Evolutionary conservation across 768 basidiomycete species (phyloP), one percentile per base, ranked within the genome.

Genomic region (Sporobolomyces pararoseus): DNA sequence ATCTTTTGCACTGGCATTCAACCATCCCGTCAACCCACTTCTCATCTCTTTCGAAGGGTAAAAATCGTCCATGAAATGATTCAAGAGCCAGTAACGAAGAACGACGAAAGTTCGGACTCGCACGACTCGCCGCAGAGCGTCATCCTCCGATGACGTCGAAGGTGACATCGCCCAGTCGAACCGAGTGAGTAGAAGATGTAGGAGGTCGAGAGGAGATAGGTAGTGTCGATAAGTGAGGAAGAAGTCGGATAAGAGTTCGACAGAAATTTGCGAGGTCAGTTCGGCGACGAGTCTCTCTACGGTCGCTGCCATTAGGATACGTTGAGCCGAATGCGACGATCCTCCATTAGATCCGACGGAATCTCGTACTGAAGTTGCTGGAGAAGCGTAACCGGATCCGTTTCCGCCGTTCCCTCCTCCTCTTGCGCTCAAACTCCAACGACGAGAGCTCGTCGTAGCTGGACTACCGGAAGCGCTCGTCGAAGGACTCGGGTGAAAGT

Each of bases 201-300:
- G 87, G 35, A 96, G 83, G 76, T 92, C 90, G 64, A 88, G 82
- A 3, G 89, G 86, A 61, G 83, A 84, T 78, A 94, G 84, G 79
- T 91, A 94, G 51, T 89, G 86, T 64, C 92, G 86, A 77, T 92
- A 96, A 3, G 91, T 93, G 78, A 95, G 84, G 84, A 96, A 91
- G 78, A 94, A 94, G 75, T 89, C 87, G 65, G 91, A 83, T 34
- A 93, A 83, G 75, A 92, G 89, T 78, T 92, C 91, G 66, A 90
- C 89, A 78, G 89, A 86, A 75, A 92, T 82, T 75, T 89, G 87
- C 75, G 87, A 89, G 35, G 93, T 94, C 57, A 95, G 81, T 76
- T 95, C 90, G 1, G 90, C 91, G 63, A 96, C 87, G 90, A 90
- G 91, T 0, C 92, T 87, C 78, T 94, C 92, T 75, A 94, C 90